Evolutionary conservation across 805 yeast genomes (phyloP), one percentile per base, ranked within the genome.

Genomic region (Priceomyces haplophilus): DNA sequence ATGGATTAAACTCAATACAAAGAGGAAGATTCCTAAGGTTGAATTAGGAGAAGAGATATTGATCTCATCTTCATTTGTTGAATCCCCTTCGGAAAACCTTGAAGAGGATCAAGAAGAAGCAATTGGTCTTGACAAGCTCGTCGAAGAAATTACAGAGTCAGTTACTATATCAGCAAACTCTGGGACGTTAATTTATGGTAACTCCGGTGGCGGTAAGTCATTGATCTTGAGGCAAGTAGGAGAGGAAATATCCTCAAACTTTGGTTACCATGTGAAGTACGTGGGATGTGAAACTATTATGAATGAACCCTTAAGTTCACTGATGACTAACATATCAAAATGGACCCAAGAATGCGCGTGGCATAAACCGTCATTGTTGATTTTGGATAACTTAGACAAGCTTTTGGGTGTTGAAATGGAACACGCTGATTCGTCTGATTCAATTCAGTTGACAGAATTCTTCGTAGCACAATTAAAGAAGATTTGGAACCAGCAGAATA

Each of bases 171-270:
- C 67, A 21, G 55, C 75, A 5, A 72, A 70, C 39, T 58, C 73
- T 6, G 87, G 91, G 1, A 66, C 80, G 0, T 63, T 88, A 41
- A 54, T 90, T 0, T 75, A 80, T 50, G 98, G 97, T 0, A 64
- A 81, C 17, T 68, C 86, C 1, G 97, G 97, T 0, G 76, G 88
- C 47, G 98, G 98, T 0, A 91, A 91, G 58, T 68, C 93, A 0
- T 62, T 79, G 1, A 47, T 84, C 2, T 54, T 81, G 12, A 60
- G 69, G 3, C 65, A 72, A 19, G 56, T 85, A 0, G 52, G 71
- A 0, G 44, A 63, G 1, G 51, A 53, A 7, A 54, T 85, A 5
- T 45, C 55, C 7, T 40, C 58, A 1, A 56, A 64, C 2, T 59
- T 70, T 29, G 76, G 82, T 10, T 74, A 72, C 53, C 61, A 58